These are phyloP conservation scores for Irpex sp. DNA, from an alignment of 1,284 basidiomycete species.

Conservation along the genomic window DNA sequence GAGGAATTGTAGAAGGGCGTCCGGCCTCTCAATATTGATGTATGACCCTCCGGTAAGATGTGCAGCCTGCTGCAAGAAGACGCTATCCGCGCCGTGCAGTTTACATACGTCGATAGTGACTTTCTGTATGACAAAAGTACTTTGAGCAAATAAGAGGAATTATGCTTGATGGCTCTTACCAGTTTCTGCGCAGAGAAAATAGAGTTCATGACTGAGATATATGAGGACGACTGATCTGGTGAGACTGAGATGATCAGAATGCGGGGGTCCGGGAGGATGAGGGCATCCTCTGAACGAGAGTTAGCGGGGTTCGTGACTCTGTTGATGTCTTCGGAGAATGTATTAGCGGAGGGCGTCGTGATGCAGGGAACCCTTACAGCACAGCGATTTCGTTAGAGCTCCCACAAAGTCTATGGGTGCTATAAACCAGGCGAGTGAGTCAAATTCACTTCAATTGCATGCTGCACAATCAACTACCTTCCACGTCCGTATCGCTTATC, in stretches of 20 bases:
- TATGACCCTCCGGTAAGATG: slow-evolving; percentile 95
- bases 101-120: slow-evolving; percentile 96
- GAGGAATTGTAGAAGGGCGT: slow-evolving; percentile 83
- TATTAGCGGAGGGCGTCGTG: background rate
- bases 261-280: slow-evolving; percentile 63
- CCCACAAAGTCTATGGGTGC: slow-evolving; percentile 76
- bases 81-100: slow-evolving; percentile 83
- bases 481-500: slow-evolving; percentile 40
- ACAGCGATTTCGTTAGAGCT: slow-evolving; percentile 84
- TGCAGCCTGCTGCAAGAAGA: slow-evolving; percentile 96
- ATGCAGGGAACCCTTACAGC: slow-evolving; percentile 53
- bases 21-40: slow-evolving; percentile 75
- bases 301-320: slow-evolving; percentile 48
- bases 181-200: slow-evolving; percentile 99
- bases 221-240: slow-evolving; percentile 80
- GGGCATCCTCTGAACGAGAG: slow-evolving; percentile 32
- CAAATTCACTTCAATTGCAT: background rate
- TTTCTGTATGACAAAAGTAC: slow-evolving; percentile 49
- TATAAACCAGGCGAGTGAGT: slow-evolving; percentile 22
- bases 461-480: slow-evolving; percentile 32
- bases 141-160: background rate
- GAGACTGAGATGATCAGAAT: slow-evolving; percentile 93
- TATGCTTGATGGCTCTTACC: slow-evolving; percentile 36
- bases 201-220: slow-evolving; percentile 98
- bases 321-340: slow-evolving; percentile 67